phyloP scores from a whole-genome alignment of 1,139 yeast species.

The Geotrichum siamense region DNA sequence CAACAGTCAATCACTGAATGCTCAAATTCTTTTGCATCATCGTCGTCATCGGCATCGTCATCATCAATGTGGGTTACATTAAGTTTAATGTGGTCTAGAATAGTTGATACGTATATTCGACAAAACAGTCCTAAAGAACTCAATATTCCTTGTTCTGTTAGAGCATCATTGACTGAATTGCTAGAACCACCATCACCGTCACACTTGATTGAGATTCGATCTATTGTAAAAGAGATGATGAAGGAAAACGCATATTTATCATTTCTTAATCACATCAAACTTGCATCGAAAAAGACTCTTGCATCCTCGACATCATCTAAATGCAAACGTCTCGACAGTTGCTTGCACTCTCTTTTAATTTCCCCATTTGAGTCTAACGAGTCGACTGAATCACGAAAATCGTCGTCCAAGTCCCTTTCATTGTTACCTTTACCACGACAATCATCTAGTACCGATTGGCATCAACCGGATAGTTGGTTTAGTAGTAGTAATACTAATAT shows the following conservation, averaged over 20 bases:
- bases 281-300: not conserved
- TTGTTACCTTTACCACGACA: not conserved
- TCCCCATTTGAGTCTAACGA: slow-evolving; percentile 9
- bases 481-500: not conserved
- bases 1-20: not conserved
- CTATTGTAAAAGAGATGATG: slow-evolving; percentile 30
- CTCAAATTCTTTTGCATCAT: no score
- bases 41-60: not conserved
- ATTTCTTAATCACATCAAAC: slow-evolving; percentile 20
- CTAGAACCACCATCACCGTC: slow-evolving; percentile 23
- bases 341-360: slow-evolving; percentile 5
- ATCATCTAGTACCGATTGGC: slow-evolving; percentile 12
- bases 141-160: slow-evolving; percentile 30
- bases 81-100: slow-evolving; percentile 27
- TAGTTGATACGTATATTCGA: slow-evolving; percentile 29
- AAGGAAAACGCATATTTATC: slow-evolving; percentile 30
- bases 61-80: not conserved
- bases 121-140: slow-evolving; percentile 31
- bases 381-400: slow-evolving; percentile 4
- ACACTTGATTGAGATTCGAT: slow-evolving; percentile 24
- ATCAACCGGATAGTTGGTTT: slow-evolving; percentile 16
- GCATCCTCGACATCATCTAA: not conserved
- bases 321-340: slow-evolving; percentile 5
- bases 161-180: slow-evolving; percentile 22
- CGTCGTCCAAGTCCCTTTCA: not conserved